Percentiles rank a stretch among this genome's conserved stretches.
These are phyloP conservation scores for Lonicera japonica DNA, from an alignment of 129 eudicot species.

Conservation along the genomic window DNA sequence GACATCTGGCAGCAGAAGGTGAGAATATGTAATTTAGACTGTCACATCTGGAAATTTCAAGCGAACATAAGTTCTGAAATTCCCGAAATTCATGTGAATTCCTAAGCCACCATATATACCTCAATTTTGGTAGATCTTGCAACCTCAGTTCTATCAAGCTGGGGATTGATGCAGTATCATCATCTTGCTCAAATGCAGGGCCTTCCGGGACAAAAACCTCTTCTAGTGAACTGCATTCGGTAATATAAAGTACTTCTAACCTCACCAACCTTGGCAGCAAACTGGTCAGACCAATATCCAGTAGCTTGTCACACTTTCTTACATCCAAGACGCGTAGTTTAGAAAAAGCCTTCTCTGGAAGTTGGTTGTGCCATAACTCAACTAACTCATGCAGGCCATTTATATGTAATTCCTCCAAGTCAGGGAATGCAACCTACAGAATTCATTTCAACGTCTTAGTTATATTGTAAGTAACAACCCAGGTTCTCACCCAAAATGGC, in stretches of 20 bases:
- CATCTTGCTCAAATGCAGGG: constrained; percentile 16
- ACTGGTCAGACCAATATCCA: constrained; percentile 23
- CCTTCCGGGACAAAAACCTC: constrained; percentile 23
- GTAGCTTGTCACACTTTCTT: constrained; percentile 21
- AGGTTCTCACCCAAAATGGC: background rate
- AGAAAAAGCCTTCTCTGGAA: constrained; percentile 24
- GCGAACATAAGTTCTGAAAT: constrained; percentile 20
- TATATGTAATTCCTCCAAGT: constrained; percentile 27
- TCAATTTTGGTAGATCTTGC: constrained; percentile 29
- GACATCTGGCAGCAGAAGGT: constrained; percentile 23
- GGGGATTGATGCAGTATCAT: constrained; percentile 22
- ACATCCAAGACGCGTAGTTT: constrained; percentile 27
- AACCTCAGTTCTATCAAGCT: constrained; percentile 25
- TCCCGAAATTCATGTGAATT: constrained; percentile 11
- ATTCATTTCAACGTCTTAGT: constrained; percentile 7
- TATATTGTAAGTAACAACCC: constrained; percentile 3
- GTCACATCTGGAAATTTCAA: constrained; percentile 31
- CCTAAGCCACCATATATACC: constrained; percentile 33
- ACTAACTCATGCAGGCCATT: constrained; percentile 21
- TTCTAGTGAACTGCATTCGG: constrained; percentile 29
- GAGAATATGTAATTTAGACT: constrained; percentile 28
- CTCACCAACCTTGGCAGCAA: constrained; percentile 25
- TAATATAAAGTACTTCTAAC: constrained; percentile 20
- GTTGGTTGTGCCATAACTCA: constrained; percentile 32
- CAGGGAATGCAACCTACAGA: constrained; percentile 34